A percentile compares a stretch with the other conserved stretches of the same genome.
phyloP scores from a whole-genome alignment of 2,329 filamentous ascomycete genomes.

The Trichothecium sympodiale region DNA sequence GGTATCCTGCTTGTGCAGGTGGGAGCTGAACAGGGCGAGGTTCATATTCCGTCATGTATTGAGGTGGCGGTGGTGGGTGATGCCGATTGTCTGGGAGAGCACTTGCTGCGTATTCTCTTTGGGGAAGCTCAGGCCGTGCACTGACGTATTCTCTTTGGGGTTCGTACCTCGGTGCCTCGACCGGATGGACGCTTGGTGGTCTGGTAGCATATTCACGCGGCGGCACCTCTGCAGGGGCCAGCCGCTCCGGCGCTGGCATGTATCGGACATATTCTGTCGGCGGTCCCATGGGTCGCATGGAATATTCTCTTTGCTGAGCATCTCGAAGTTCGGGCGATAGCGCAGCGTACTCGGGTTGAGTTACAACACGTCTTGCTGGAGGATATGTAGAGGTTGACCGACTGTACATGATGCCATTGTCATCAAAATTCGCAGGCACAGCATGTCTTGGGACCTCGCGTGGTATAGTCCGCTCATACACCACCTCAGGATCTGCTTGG shows the following conservation, averaged over 20 bases:
- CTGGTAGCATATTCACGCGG: constrained; percentile 43
- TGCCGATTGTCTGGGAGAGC: constrained; percentile 16
- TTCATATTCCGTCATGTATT: constrained; percentile 19
- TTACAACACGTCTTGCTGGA: constrained; percentile 45
- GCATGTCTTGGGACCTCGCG: constrained; percentile 41
- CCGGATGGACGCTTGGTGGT: constrained; percentile 47
- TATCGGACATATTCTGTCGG: constrained; percentile 36
- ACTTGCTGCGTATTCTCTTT: constrained; percentile 16
- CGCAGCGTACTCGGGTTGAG: constrained; percentile 45
- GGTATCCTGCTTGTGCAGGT: constrained; percentile 21
- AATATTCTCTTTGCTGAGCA: constrained; percentile 48
- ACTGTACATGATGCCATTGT: constrained; percentile 38
- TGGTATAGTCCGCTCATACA: constrained; percentile 54
- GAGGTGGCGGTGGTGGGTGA: constrained; percentile 13
- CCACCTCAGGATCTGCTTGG: constrained; percentile 38
- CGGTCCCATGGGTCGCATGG: constrained; percentile 33
- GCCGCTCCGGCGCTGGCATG: constrained; percentile 28
- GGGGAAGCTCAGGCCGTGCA: constrained; percentile 23
- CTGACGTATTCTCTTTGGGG: constrained; percentile 30
- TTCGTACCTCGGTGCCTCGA: constrained; percentile 31
- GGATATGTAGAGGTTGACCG: constrained; percentile 38
- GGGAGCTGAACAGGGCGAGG: constrained; percentile 13
- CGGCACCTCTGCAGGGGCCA: constrained; percentile 29
- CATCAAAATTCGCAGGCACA: constrained; percentile 33
- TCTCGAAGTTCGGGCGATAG: constrained; percentile 36